These are phyloP conservation scores for Brettanomyces anomalus DNA, from an alignment of 805 yeast genomes.

Conservation along the genomic window DNA sequence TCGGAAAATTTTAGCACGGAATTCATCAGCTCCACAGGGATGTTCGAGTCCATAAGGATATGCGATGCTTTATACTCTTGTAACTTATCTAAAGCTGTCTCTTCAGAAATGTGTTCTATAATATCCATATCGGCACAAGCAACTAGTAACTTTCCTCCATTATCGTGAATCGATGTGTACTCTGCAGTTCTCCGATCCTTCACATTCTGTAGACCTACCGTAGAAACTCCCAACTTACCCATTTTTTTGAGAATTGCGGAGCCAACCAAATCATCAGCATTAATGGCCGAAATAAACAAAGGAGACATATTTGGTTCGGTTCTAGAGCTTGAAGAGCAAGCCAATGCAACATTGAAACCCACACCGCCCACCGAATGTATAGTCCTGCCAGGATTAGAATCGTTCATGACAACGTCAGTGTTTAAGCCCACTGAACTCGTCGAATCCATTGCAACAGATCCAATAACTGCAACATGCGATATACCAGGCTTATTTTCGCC, in stretches of 20 bases:
- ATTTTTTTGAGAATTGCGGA: constrained; percentile 27
- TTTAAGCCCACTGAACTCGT: constrained; percentile 36
- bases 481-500: not conserved
- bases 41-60: constrained; percentile 62
- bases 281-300: constrained; percentile 47
- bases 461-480: constrained; percentile 41
- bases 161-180: constrained; percentile 60
- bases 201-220: constrained; percentile 30
- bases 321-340: constrained; percentile 20
- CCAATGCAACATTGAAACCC: constrained; percentile 70
- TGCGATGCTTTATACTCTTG: constrained; percentile 33
- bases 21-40: constrained; percentile 35
- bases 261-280: constrained; percentile 47
- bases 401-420: constrained; percentile 28
- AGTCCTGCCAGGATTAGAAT: constrained; percentile 63
- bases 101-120: constrained; percentile 38
- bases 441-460: constrained; percentile 71
- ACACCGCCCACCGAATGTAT: constrained; percentile 73
- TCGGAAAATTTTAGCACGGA: constrained; percentile 24
- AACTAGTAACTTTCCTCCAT: constrained; percentile 51
- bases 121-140: constrained; percentile 86
- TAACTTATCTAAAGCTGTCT: constrained; percentile 36
- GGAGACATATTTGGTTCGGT: constrained; percentile 23
- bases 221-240: constrained; percentile 19
- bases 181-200: constrained; percentile 45